Conservation (phyloP, 768 basidiomycete species). For the Pulveroboletus sp. region DNA sequence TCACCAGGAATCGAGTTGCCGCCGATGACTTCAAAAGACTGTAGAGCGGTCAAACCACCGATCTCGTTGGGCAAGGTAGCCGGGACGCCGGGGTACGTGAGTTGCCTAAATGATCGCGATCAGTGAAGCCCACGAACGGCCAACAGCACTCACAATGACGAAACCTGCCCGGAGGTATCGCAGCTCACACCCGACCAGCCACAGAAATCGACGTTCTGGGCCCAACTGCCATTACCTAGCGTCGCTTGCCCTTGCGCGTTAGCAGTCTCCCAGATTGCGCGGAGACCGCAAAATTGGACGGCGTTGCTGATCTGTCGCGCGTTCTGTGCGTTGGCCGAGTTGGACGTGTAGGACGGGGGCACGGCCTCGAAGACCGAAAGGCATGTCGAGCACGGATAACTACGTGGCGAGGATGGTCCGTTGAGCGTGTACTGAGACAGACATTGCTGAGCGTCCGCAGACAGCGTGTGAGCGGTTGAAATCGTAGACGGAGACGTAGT, state of each 20-base stretch:
- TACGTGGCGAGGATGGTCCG: slow-evolving; percentile 39
- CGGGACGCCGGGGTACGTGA: slow-evolving; percentile 48
- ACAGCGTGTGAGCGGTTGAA: slow-evolving; percentile 30
- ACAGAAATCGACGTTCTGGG: slow-evolving; percentile 43
- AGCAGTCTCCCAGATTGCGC: slow-evolving; percentile 40
- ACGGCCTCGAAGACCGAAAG: slow-evolving; percentile 38
- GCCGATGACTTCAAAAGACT: slow-evolving; percentile 38
- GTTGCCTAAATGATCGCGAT: slow-evolving; percentile 22
- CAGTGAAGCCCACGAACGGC: neutral
- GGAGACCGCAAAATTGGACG: slow-evolving; percentile 47
- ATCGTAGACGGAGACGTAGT: slow-evolving; percentile 13
- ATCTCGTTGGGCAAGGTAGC: slow-evolving; percentile 40
- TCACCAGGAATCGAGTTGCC: slow-evolving; percentile 42
- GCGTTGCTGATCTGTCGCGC: slow-evolving; percentile 33
- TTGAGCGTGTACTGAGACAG: slow-evolving; percentile 43
- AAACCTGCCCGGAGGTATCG: slow-evolving; percentile 37
- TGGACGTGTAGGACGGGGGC: slow-evolving; percentile 31
- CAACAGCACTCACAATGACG: slow-evolving; percentile 36
- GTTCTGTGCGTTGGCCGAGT: slow-evolving; percentile 31
- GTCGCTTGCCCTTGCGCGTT: slow-evolving; percentile 35
- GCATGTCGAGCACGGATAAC: slow-evolving; percentile 46
- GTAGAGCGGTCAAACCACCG: slow-evolving; percentile 37
- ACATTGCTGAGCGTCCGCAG: slow-evolving; percentile 41
- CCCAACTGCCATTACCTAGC: slow-evolving; percentile 43
- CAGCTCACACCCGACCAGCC: slow-evolving; percentile 46